Conservation (phyloP, 2,329 filamentous ascomycete genomes). For the Huntiella moniliformis region DNA sequence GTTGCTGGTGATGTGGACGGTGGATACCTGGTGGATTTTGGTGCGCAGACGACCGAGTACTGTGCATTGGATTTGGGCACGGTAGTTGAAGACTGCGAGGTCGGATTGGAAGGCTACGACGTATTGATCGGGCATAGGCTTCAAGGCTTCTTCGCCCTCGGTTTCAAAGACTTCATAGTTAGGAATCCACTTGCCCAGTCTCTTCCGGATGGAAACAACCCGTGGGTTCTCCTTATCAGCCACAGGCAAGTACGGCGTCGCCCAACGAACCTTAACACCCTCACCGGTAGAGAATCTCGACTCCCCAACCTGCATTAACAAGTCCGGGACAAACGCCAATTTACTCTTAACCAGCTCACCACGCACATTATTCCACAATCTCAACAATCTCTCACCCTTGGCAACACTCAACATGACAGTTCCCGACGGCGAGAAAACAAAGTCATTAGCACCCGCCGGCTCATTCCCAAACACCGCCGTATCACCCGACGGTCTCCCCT, state of each 20-base stretch:
- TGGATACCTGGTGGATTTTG: constrained; percentile 70
- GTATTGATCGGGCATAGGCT: constrained; percentile 26
- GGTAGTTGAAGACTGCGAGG: constrained; percentile 68
- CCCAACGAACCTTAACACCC: constrained; percentile 68
- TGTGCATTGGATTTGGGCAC: constrained; percentile 62
- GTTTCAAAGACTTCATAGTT: constrained; percentile 19
- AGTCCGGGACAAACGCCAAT: constrained; percentile 59
- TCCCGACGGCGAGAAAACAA: constrained; percentile 88
- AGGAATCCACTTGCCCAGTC: not conserved
- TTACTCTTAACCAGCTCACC: constrained; percentile 63
- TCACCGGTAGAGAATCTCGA: constrained; percentile 62
- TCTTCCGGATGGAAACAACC: not conserved
- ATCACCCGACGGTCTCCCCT: constrained; percentile 71
- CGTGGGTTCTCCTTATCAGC: not conserved
- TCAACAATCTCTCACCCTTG: constrained; percentile 76
- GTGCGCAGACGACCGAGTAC: constrained; percentile 48
- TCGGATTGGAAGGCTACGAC: constrained; percentile 79
- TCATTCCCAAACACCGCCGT: constrained; percentile 66
- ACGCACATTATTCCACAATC: constrained; percentile 55
- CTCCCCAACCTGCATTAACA: constrained; percentile 60
- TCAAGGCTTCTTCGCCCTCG: constrained; percentile 41
- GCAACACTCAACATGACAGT: constrained; percentile 91
- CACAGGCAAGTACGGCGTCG: constrained; percentile 29
- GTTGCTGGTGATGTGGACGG: constrained; percentile 36
- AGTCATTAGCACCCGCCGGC: constrained; percentile 81